A percentile compares a stretch with the other conserved stretches of the same genome.
phyloP scores from a whole-genome alignment of 305 asterid species.

The Caryopteris hybrid region DNA sequence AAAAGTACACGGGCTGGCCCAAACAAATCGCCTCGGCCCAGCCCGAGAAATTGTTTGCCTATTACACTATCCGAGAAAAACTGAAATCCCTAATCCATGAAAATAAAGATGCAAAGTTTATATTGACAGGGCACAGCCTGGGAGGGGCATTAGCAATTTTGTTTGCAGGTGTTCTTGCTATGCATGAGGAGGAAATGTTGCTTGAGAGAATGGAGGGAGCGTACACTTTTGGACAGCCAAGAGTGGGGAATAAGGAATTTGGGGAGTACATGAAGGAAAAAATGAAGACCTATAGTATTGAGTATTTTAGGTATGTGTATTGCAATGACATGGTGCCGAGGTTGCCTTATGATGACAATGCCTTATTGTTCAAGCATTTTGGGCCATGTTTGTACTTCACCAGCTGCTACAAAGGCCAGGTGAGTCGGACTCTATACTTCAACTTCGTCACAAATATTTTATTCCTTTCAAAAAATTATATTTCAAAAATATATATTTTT shows the following conservation, averaged over 20 bases:
- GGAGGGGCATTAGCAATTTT: constrained; percentile 77
- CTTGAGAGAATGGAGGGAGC: constrained; percentile 61
- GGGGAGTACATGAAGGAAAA: constrained; percentile 59
- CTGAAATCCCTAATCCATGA: constrained; percentile 31
- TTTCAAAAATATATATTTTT: no score
- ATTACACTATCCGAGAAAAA: constrained; percentile 46
- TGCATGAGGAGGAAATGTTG: constrained; percentile 54
- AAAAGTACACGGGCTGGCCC: constrained; percentile 55
- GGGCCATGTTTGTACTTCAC: constrained; percentile 61
- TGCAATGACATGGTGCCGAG: constrained; percentile 63
- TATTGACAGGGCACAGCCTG: constrained; percentile 76
- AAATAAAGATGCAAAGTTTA: constrained; percentile 38
- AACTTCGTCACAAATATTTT: no score
- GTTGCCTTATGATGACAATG: constrained; percentile 58
- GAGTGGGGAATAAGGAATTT: constrained; percentile 67
- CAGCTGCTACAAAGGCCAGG: constrained; percentile 61
- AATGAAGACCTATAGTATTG: constrained; percentile 24
- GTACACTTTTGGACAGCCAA: constrained; percentile 84
- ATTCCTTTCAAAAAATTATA: no score
- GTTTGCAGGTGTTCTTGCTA: constrained; percentile 35
- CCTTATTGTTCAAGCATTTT: constrained; percentile 61
- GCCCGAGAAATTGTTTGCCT: constrained; percentile 34
- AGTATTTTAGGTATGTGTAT: constrained; percentile 56
- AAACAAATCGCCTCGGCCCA: constrained; percentile 23
- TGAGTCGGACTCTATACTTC: neutral